A percentile compares a stretch with the other conserved stretches of the same genome.
These are phyloP conservation scores for Chionographis japonica DNA, from an alignment of 106 monocot genomes.

Conservation along the genomic window DNA sequence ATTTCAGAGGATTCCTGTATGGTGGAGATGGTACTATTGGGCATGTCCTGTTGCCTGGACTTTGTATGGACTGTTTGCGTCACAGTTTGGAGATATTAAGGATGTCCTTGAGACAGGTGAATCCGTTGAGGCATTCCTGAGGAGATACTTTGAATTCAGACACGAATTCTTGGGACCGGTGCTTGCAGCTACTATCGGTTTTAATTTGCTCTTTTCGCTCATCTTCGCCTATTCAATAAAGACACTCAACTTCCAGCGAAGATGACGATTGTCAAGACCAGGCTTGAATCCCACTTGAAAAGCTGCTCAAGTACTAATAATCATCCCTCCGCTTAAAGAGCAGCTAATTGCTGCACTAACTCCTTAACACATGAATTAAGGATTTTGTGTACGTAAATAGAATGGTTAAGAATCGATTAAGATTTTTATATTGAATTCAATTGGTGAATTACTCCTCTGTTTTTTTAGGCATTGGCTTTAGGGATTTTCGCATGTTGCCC, in stretches of 20 bases:
- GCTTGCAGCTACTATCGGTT: conserved; percentile 7
- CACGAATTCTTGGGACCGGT: conserved; percentile 27
- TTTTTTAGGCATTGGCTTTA: too few species aligned
- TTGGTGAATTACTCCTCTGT: too few species aligned
- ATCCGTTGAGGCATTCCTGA: conserved; percentile 13
- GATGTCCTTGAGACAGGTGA: conserved; percentile 15
- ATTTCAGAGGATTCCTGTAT: conserved; percentile 30
- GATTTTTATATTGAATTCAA: too few species aligned
- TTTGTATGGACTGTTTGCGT: conserved; percentile 25
- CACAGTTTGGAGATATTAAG: conserved; percentile 22
- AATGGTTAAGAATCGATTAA: too few species aligned
- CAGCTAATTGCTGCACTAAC: too few species aligned
- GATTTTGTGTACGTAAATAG: too few species aligned
- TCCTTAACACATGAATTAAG: too few species aligned
- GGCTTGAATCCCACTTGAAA: too few species aligned
- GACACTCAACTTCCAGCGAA: conserved; percentile 10
- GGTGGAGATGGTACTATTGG: conserved; percentile 50
- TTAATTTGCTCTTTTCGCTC: conserved; percentile 20
- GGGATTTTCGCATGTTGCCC: too few species aligned
- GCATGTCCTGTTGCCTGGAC: conserved; percentile 37
- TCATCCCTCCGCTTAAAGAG: too few species aligned
- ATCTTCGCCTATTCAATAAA: conserved; percentile 7
- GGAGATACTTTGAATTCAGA: conserved; percentile 26
- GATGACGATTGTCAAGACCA: neutral
- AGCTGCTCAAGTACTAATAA: too few species aligned